Evolutionary conservation across 2,329 filamentous ascomycete species (phyloP), one percentile per base, ranked within the genome.

Genomic region (Fusarium sp.): DNA sequence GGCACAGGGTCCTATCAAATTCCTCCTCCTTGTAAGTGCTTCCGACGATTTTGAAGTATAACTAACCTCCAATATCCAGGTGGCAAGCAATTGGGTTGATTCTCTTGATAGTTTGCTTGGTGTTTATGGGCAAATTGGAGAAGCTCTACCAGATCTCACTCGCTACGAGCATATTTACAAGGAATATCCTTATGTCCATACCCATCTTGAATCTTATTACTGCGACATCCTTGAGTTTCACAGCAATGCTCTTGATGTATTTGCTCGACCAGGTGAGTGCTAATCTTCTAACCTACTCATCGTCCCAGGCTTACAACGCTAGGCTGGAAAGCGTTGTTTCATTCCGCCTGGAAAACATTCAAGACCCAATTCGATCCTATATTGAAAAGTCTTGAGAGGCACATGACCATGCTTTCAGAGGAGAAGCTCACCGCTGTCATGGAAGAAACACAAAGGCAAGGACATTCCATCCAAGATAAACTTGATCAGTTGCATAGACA

Each of bases 41-140:
- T 27, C 4, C 3, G 4, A n/a, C 10, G 3, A 27, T 14, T 5
- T 8, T 16, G 2, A n/a, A 4, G 6, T 14, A n/a, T 18, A 27
- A 0, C 44, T 46, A n/a, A 46, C 16, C 3, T 27, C 18, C 12
- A 5, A 24, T 9, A 10, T 3, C 2, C 11, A 46, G 44, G 25
- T 24, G 2, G 44, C 16, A 46, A 46, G 24, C 4, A 46, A 24
- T 8, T 27, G 24, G 11, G n/a, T 46, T 14, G 44, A 46, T 14
- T n/a, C 16, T 3, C 15, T 46, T 3, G 44, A 46, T 3, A 27
- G 44, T 4, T 11, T 46, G 9, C 44, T 46, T 46, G 18, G 25
- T 15, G 24, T 27, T 27, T 46, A 27, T 46, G 44, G 16, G 2
- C 44, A 46, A 5, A n/a, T 46, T 10, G 44, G 44, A 6, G 44